Base-by-base conservation (phyloP, 306 rosid species). In the Pterocarpus santalinus region DNA sequence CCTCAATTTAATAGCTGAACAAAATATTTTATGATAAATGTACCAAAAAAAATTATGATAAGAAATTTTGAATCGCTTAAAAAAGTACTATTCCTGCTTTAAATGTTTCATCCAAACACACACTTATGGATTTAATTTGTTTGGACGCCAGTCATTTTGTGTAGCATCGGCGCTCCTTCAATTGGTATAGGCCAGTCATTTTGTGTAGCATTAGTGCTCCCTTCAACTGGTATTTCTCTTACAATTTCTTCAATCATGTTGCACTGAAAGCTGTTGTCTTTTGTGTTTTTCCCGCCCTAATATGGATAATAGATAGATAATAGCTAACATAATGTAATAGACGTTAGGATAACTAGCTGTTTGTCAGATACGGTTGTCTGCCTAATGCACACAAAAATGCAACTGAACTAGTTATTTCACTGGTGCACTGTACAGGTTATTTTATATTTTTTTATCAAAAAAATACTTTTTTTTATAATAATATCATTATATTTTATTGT, bases 131-230 rank as follows among this genome's bases (percentile, higher is more conserved):
- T 79, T 72, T 83, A 15, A 35, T 80, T 80, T 72, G 58, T 73
- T 82, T 84, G 86, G 69, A 68, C 43, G 53, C 36, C 28, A 77
- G 76, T 76, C 57, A 70, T 77, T 63, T 79, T 78, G 73, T 2
- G 53, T 12, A 35, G 80, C 75, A 41, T 84, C 67, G 38, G 60
- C 70, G 68, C 70, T 8, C 64, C 28, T 51, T 80, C 65, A 55
- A 75, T 70, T 80, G 78, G 72, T 64, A 32, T 63, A 67, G 35
- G 53, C 36, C 28, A 77, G 76, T 76, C 57, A 70, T 77, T 63
- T 79, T 78, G 73, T 2, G 53, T 12, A 35, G 80, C 75, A 41
- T 84, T 71, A 46, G 60, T 74, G 68, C 70, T 8, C 49, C 64
- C 28, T 51, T 80, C 65, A 55, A 75, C 73, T 80, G 78, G 72